phyloP scores from a whole-genome alignment of 129 eudicot genomes.

The Flaveria ramosissima region DNA sequence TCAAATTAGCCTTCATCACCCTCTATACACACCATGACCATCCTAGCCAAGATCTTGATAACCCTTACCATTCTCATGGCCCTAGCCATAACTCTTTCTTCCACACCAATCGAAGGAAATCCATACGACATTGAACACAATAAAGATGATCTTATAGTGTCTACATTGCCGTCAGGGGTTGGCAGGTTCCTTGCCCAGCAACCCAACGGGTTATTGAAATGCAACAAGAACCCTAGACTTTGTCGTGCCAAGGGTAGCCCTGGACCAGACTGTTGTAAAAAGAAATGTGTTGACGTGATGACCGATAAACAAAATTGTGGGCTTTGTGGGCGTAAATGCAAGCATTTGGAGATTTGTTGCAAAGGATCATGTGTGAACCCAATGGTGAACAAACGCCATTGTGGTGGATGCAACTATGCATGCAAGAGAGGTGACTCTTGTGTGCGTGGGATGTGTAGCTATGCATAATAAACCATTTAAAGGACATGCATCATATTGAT shows the following conservation, averaged over 20 bases:
- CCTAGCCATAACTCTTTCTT: slow-evolving; percentile 19
- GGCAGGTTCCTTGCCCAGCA: slow-evolving; percentile 26
- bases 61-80: slow-evolving; percentile 24
- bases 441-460: too few relatives aligned
- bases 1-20: background rate
- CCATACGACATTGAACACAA: background rate
- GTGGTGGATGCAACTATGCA: too few relatives aligned
- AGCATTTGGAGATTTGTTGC: too few relatives aligned
- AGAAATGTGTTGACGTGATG: slow-evolving; percentile 49
- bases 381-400: too few relatives aligned
- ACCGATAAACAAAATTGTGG: slow-evolving; percentile 41
- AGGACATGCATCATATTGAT: too few relatives aligned
- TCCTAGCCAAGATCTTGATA: slow-evolving; percentile 23
- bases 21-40: slow-evolving; percentile 30
- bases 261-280: slow-evolving; percentile 50
- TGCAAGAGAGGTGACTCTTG: too few relatives aligned
- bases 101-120: slow-evolving; percentile 19
- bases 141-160: background rate
- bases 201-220: slow-evolving; percentile 28
- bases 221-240: slow-evolving; percentile 46
- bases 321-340: too few relatives aligned
- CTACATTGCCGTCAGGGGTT: background rate
- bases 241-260: slow-evolving; percentile 45
- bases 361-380: too few relatives aligned
- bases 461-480: too few relatives aligned